phyloP scores from a whole-genome alignment of 2,329 filamentous ascomycete genomes.

The Emmonsiellopsis sp. region DNA sequence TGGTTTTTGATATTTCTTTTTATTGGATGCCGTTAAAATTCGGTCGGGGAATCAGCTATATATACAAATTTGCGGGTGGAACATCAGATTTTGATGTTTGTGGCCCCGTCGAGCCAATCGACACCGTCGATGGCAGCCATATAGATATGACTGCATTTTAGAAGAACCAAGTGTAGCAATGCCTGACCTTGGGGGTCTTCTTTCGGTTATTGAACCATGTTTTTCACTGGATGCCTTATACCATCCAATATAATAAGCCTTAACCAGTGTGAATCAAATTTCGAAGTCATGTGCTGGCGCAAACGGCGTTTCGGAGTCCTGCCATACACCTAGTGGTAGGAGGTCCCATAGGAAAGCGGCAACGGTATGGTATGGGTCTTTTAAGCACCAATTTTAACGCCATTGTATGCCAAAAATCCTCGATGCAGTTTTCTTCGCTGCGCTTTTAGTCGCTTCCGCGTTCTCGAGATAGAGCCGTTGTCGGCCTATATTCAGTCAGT shows the following conservation, averaged over 20 bases:
- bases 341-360: not conserved
- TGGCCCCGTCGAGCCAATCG: not conserved
- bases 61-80: not conserved
- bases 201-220: no score
- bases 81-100: not conserved
- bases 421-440: conserved; percentile 33
- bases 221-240: no score
- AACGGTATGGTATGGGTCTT: not conserved
- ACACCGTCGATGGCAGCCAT: no score
- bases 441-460: conserved; percentile 26
- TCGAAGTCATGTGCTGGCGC: no score
- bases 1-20: not conserved
- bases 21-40: not conserved
- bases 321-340: not conserved
- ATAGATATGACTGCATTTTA: no score
- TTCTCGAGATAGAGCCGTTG: conserved; percentile 39
- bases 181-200: no score
- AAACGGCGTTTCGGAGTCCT: no score
- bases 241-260: no score
- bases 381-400: conserved; percentile 19
- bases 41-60: not conserved
- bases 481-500: conserved; percentile 23
- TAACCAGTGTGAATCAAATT: no score
- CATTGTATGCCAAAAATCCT: conserved; percentile 44
- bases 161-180: no score